Evolutionary conservation across 345 rosid genomes (phyloP).

Genomic region (Diplotaxis tenuifolia): DNA sequence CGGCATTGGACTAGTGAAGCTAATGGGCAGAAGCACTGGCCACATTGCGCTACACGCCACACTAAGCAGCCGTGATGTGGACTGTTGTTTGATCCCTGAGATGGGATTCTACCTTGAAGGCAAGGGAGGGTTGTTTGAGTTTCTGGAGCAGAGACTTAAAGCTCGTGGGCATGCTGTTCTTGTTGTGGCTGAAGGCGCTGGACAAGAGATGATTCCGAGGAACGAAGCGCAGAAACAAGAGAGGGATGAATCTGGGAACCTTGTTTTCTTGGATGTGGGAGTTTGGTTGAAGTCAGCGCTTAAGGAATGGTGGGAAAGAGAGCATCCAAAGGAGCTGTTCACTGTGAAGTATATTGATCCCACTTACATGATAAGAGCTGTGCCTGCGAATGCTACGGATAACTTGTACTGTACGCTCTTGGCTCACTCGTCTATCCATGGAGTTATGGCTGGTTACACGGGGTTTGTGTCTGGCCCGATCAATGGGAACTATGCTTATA

Average conservation of each 20-base stretch:
- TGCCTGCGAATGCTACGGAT: constrained; percentile 80
- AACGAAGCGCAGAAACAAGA: constrained; percentile 60
- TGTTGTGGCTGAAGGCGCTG: constrained; percentile 92
- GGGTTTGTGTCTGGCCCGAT: constrained; percentile 86
- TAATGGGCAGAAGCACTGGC: constrained; percentile 93
- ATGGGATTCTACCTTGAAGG: constrained; percentile 67
- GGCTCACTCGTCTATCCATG: constrained; percentile 89
- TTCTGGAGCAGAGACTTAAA: constrained; percentile 50
- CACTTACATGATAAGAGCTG: constrained; percentile 90
- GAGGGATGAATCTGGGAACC: constrained; percentile 83
- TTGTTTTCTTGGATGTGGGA: constrained; percentile 75
- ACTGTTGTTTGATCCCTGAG: constrained; percentile 89
- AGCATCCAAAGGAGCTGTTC: constrained; percentile 62
- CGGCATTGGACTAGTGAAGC: constrained; percentile 82
- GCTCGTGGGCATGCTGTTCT: constrained; percentile 73
- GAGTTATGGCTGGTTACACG: constrained; percentile 85
- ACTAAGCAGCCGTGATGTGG: constrained; percentile 89
- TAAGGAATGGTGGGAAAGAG: constrained; percentile 68
- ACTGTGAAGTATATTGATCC: constrained; percentile 91
- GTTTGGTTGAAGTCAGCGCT: constrained; percentile 76
- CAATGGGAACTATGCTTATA: constrained; percentile 80
- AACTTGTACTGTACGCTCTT: constrained; percentile 78
- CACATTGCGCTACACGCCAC: constrained; percentile 89
- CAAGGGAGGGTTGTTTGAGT: constrained; percentile 70
- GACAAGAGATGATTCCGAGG: constrained; percentile 80